These are phyloP conservation scores for Fistulinella cinereoalba DNA, from an alignment of 1,284 basidiomycete species.

Conservation along the genomic window DNA sequence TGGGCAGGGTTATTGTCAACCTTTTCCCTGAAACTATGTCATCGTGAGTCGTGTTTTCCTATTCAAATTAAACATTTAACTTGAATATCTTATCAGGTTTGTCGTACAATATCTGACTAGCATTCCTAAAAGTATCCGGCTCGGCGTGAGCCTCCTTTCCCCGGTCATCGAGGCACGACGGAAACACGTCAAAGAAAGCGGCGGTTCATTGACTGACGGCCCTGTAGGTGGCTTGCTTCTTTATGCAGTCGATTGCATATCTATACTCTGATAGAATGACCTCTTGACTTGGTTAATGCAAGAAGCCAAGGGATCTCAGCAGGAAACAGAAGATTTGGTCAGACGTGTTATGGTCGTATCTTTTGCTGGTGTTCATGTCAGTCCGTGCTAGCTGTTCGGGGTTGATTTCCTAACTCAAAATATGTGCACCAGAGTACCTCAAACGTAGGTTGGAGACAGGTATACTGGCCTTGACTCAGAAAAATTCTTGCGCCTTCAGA, in stretches of 20 bases:
- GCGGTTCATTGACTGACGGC: constrained; percentile 37
- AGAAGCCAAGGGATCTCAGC: too few relatives aligned
- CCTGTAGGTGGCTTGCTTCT: constrained; percentile 30
- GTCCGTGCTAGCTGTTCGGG: too few relatives aligned
- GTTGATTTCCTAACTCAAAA: neutral
- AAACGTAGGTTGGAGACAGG: constrained; percentile 1
- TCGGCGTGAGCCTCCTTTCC: constrained; percentile 26
- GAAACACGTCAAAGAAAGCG: constrained; percentile 30
- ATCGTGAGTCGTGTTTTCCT: constrained; percentile 29
- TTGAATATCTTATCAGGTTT: neutral
- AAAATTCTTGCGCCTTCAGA: constrained; percentile 7
- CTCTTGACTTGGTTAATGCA: too few relatives aligned
- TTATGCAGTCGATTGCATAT: neutral
- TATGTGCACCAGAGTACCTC: constrained; percentile 8
- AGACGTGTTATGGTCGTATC: too few relatives aligned
- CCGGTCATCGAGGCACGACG: constrained; percentile 38
- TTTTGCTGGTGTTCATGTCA: too few relatives aligned
- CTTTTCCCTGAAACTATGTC: constrained; percentile 38
- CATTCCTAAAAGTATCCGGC: neutral
- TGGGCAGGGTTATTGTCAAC: constrained; percentile 27
- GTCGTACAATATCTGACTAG: neutral
- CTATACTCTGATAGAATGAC: constrained; percentile 17
- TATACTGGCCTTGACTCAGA: neutral
- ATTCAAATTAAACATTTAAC: neutral
- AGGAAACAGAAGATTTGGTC: too few relatives aligned